Base-by-base conservation (phyloP, 345 rosid species). In the Eucalyptus viminalis region DNA sequence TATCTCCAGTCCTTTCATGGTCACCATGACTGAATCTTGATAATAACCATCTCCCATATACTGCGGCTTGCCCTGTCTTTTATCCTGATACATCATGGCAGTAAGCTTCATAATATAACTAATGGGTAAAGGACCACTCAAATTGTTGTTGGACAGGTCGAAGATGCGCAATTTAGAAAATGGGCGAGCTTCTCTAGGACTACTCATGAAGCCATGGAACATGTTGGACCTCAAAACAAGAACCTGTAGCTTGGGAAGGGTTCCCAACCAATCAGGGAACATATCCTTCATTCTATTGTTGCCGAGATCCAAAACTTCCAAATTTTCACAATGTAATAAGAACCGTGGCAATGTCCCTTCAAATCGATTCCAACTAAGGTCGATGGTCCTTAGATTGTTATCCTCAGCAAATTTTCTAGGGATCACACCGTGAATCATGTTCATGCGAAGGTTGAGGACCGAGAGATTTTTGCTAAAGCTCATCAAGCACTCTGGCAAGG, bases 41-140 rank as follows among this genome's bases (percentile, higher is more conserved):
- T 69, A 69, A 34, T 11, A 11, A 34, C 2, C 13, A 34, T 40
- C 24, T 69, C 22, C 80, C 80, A 69, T 69, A 67, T 14, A 67
- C 0, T 67, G 2, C 0, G 1, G 11, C 80, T 67, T 67, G 24
- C 13, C 80, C 2, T 3, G 1, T 69, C 24, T 5, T 9, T 34
- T 69, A 34, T 69, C 25, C 0, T 3, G 14, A 69, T 69, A 3
- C 44, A 1, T 34, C 80, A 34, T 69, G 80, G 80, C 14, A 34
- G 13, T 69, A 11, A 69, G 12, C 44, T 69, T 69, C 43, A 69
- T 34, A 17, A 34, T 69, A 34, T 34, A 17, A 3, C 14, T 31
- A 34, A 17, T 7, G 0, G 24, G 80, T 17, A 31, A 69, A 34
- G 4, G 44, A 34, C 44, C 13, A 5, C 44, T 69, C 25, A 69